Evolutionary conservation across 2,329 filamentous ascomycete species (phyloP).

Genomic region (Claviceps pusilla): DNA sequence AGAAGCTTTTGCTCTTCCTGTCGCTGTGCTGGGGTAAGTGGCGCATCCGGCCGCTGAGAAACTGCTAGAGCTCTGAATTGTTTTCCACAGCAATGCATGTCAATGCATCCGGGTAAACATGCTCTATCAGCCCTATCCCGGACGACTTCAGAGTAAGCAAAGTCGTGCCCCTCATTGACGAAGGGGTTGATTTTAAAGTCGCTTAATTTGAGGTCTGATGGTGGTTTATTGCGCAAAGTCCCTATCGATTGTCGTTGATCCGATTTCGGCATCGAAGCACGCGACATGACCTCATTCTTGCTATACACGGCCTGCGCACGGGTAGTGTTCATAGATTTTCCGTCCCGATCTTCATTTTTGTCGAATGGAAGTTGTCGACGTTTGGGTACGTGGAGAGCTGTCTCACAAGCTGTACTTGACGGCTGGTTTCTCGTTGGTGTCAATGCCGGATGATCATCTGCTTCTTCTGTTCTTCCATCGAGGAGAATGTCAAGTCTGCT

Average conservation of each 20-base stretch:
- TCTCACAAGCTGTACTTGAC: background rate
- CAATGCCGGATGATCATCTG: background rate
- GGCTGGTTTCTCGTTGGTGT: background rate
- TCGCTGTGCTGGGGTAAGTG: conserved; percentile 20
- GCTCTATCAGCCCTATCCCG: conserved; percentile 54
- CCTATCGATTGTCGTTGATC: background rate
- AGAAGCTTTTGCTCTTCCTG: conserved; percentile 35
- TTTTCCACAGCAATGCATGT: conserved; percentile 61
- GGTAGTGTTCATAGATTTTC: conserved; percentile 1
- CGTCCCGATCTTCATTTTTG: conserved; percentile 10
- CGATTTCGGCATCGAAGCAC: background rate
- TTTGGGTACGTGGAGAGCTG: conserved; percentile 19
- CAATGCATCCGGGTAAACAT: conserved; percentile 58
- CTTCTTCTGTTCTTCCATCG: conserved; percentile 10
- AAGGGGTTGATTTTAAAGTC: conserved; percentile 75
- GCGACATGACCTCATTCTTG: background rate
- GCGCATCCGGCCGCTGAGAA: conserved; percentile 28
- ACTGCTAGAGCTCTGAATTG: conserved; percentile 53
- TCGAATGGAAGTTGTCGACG: conserved; percentile 29
- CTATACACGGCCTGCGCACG: background rate
- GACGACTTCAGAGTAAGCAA: conserved; percentile 61
- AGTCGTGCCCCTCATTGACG: conserved; percentile 54
- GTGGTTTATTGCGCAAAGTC: conserved; percentile 41
- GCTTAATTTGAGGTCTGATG: conserved; percentile 42
- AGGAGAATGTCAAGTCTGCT: conserved; percentile 21